Conservation (phyloP, 345 rosid species). For the Anacardium occidentale region DNA sequence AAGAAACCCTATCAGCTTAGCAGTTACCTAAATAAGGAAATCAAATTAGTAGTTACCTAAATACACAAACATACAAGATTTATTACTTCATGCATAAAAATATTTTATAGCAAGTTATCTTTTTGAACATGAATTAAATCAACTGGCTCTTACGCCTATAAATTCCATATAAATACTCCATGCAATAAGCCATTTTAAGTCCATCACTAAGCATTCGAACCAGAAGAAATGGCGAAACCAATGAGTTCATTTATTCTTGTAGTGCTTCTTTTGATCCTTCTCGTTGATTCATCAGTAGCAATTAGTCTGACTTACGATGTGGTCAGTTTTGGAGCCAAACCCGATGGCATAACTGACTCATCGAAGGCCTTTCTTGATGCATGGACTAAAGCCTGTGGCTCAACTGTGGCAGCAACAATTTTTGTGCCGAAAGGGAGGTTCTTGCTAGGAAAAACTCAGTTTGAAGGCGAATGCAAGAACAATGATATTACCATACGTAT, state of each 20-base stretch:
- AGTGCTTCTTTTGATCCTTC: conserved; percentile 7
- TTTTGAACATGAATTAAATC: no score
- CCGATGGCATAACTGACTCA: conserved; percentile 53
- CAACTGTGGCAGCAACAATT: conserved; percentile 43
- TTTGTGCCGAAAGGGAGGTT: conserved; percentile 52
- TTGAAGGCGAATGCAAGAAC: conserved; percentile 61
- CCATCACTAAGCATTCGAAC: no score
- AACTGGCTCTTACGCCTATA: no score
- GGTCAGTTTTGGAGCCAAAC: conserved; percentile 53
- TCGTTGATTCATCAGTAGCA: conserved; percentile 11
- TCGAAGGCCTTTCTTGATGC: conserved; percentile 46
- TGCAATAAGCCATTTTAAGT: no score
- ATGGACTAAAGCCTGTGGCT: conserved; percentile 57
- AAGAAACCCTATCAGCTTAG: no score
- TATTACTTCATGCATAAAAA: no score
- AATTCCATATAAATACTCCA: no score
- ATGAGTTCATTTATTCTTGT: neutral
- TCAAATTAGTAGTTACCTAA: no score
- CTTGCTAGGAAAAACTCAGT: conserved; percentile 31
- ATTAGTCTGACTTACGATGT: conserved; percentile 41
- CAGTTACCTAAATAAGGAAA: no score
- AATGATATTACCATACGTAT: conserved; percentile 38
- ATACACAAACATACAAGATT: no score
- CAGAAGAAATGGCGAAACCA: conserved; percentile 28
- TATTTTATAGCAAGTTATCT: no score